Base-by-base conservation (phyloP, 2,329 filamentous ascomycete genomes). In the Aspergillus pseudoviridinutans region DNA sequence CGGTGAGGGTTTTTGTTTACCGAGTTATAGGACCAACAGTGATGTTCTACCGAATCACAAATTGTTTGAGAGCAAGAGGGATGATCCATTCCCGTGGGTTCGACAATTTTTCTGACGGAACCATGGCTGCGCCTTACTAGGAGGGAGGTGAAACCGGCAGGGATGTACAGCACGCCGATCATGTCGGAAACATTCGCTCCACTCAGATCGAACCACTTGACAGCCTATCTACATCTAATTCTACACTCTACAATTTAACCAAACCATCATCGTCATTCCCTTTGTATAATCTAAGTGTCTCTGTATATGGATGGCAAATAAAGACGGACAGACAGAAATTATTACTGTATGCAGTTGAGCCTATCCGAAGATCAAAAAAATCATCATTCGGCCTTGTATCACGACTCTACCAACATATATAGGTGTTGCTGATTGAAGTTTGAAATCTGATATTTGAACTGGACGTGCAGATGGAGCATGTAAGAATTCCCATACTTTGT, bases 31-130 rank as follows among this genome's bases (percentile, higher is more conserved):
- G 32, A 38, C 17, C 12, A 38, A 7, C 6, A 38, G 14, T 38
- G 5, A 35, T 35, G 5, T 17, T 25, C 44, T 25, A 20, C 22
- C n/a, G 7, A 47, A 22, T 47, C 44, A 47, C 20, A 25, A 46
- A 58, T 58, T 53, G 64, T 61, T 64, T 61, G 62, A 58, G 60
- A 54, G 57, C 51, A 61, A 59, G 66, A 59, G 56, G 60, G 66
- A 59, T 58, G 68, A 71, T 68, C 68, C 65, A 68, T 70, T 67
- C 60, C 62, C 58, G 58, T 61, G 61, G 60, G 55, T 65, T 66
- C 62, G 49, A 62, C 59, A 47, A 56, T 58, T 53, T 47, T 65
- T 64, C 65, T 66, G 66, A 65, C 57, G 61, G 63, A 61, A 60
- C 56, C 58, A 58, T 63, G 59, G 51, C 54, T 53, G 32, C 58